Percentiles rank a stretch among this genome's conserved stretches.
phyloP scores from a whole-genome alignment of 2,329 filamentous ascomycete species.

The Aspergillus thermomutatus region DNA sequence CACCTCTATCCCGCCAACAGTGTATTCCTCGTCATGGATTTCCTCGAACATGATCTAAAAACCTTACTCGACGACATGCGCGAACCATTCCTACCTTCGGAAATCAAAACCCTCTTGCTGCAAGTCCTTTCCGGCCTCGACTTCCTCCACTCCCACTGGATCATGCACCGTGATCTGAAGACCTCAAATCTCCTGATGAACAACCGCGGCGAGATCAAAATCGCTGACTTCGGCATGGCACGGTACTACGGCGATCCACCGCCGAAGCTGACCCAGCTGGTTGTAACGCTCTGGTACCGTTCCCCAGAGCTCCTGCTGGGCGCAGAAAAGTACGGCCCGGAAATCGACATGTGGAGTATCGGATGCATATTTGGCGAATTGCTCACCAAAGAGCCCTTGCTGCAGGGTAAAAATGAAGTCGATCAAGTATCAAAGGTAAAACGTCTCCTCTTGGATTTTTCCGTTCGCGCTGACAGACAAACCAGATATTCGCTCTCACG shows the following conservation, averaged over 20 bases:
- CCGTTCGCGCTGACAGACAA: constrained; percentile 4
- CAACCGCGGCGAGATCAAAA: constrained; percentile 90
- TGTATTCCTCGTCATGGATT: constrained; percentile 94
- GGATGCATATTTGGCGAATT: constrained; percentile 96
- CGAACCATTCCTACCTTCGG: constrained; percentile 86
- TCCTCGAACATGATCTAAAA: constrained; percentile 95
- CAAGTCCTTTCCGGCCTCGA: constrained; percentile 78
- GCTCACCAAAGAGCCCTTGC: constrained; percentile 73
- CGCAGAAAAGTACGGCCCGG: constrained; percentile 66
- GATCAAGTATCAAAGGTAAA: constrained; percentile 71
- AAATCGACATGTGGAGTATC: constrained; percentile 92
- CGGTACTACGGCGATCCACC: constrained; percentile 79
- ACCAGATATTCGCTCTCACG: constrained; percentile 77
- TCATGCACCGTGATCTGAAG: constrained; percentile 90
- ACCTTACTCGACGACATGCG: constrained; percentile 90
- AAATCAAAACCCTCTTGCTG: constrained; percentile 83
- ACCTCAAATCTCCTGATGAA: constrained; percentile 92
- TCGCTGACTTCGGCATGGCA: constrained; percentile 98
- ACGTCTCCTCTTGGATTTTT: constrained; percentile 3
- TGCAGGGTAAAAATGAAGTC: constrained; percentile 90
- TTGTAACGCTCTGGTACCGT: constrained; percentile 97
- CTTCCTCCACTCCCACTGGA: constrained; percentile 86
- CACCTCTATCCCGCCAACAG: constrained; percentile 42
- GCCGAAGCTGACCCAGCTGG: constrained; percentile 79
- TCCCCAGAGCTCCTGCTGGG: constrained; percentile 87